Evolutionary conservation across 1,284 basidiomycete species (phyloP).

Genomic region (Lentinula novae-zelandiae): DNA sequence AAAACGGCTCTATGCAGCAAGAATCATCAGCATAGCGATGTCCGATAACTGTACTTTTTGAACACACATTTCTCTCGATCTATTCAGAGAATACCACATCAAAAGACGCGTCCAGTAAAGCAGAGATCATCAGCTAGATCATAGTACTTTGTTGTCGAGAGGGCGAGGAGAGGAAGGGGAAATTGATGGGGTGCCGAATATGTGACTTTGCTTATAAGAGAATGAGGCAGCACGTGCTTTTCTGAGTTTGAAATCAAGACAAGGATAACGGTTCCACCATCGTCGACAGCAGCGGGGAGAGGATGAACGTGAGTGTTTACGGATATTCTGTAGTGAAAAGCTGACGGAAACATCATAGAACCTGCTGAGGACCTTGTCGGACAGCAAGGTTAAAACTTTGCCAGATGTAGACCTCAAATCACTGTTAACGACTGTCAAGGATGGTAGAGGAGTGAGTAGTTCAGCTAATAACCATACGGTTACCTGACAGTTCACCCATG

Average conservation of each 20-base stretch:
- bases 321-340: conserved; percentile 21
- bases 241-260: neutral
- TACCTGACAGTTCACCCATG: conserved; percentile 15
- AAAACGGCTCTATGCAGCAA: too few relatives aligned
- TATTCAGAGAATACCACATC: neutral
- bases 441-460: conserved; percentile 58
- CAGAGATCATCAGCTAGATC: too few relatives aligned
- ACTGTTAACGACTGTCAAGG: conserved; percentile 71
- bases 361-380: conserved; percentile 72
- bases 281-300: conserved; percentile 16
- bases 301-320: conserved; percentile 37
- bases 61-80: too few relatives aligned
- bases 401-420: conserved; percentile 65
- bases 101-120: neutral
- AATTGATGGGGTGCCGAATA: neutral
- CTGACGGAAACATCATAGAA: conserved; percentile 42
- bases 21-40: too few relatives aligned
- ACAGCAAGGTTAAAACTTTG: conserved; percentile 54
- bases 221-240: neutral
- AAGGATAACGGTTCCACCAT: neutral
- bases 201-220: neutral
- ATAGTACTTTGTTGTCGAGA: neutral
- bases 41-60: too few relatives aligned
- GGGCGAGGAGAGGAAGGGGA: too few relatives aligned
- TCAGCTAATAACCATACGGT: conserved; percentile 14